These are phyloP conservation scores for Kluyveromyces siamensis DNA, from an alignment of 805 yeast species.

Conservation along the genomic window DNA sequence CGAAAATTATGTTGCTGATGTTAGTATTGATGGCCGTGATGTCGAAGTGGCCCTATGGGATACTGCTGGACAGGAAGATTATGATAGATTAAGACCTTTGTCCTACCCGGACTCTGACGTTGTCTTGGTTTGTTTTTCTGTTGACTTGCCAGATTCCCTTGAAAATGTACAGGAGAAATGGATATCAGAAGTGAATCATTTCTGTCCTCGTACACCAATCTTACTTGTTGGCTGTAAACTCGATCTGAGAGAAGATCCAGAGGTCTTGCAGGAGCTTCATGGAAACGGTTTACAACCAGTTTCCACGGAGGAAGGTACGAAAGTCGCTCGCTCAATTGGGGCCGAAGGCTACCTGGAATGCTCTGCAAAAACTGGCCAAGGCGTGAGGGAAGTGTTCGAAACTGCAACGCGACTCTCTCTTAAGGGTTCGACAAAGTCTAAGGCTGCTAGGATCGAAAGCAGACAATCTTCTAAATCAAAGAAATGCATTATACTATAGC, in stretches of 20 bases:
- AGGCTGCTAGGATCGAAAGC: conserved; percentile 13
- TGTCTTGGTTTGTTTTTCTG: conserved; percentile 81
- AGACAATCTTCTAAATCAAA: conserved; percentile 37
- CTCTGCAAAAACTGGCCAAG: conserved; percentile 85
- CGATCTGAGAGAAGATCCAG: conserved; percentile 77
- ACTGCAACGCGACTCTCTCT: conserved; percentile 88
- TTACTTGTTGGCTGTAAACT: conserved; percentile 87
- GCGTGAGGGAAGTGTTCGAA: conserved; percentile 89
- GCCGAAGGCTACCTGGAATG: conserved; percentile 84
- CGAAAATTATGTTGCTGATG: conserved; percentile 96
- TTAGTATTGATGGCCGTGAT: conserved; percentile 81
- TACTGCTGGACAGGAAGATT: conserved; percentile 98
- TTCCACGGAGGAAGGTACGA: conserved; percentile 70
- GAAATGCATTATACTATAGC: conserved; percentile 62
- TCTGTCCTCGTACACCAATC: conserved; percentile 91
- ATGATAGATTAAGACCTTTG: conserved; percentile 84
- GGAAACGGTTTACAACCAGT: conserved; percentile 77
- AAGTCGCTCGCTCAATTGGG: conserved; percentile 82
- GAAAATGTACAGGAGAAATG: conserved; percentile 94
- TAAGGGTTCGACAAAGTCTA: conserved; percentile 38
- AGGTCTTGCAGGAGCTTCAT: conserved; percentile 64
- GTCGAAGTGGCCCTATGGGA: conserved; percentile 95
- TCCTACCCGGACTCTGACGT: conserved; percentile 91
- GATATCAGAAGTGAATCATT: conserved; percentile 88
- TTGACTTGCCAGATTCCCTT: conserved; percentile 84